Percentiles rank a stretch among this genome's conserved stretches.
Conservation (phyloP, 768 basidiomycete genomes). For the Auricularia cornea region DNA sequence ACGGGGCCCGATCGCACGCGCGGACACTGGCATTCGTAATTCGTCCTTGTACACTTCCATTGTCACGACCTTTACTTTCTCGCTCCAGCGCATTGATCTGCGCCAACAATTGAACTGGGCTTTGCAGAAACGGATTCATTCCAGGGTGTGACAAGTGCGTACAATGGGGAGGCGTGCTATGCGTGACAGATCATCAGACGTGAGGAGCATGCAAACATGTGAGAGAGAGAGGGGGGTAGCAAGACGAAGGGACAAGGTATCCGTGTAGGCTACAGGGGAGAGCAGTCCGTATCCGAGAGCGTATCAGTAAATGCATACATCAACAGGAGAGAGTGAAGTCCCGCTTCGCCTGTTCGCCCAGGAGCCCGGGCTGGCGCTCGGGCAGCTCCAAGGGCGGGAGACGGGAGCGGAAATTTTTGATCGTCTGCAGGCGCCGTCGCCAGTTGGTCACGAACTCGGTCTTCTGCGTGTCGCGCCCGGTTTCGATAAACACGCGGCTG, state of each 20-base stretch:
- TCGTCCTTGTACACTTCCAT: no score
- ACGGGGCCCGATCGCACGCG: no score
- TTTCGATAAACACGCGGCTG: conserved; percentile 71
- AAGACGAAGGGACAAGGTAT: not conserved
- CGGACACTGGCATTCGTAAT: no score
- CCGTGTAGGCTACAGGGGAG: not conserved
- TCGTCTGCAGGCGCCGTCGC: conserved; percentile 70
- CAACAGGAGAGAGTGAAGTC: not conserved
- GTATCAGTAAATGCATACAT: not conserved
- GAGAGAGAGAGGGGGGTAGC: not conserved
- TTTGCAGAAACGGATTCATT: not conserved
- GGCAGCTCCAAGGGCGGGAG: not conserved
- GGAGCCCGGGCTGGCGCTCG: not conserved
- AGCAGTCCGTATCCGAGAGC: not conserved
- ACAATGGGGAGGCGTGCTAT: not conserved
- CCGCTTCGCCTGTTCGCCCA: not conserved
- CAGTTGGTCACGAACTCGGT: conserved; percentile 86
- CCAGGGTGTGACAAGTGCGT: not conserved
- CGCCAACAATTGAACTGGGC: not conserved
- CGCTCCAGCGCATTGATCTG: no score
- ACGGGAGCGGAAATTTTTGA: conserved; percentile 50
- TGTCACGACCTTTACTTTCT: no score
- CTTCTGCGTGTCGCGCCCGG: conserved; percentile 57
- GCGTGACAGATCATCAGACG: not conserved
- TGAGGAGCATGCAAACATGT: not conserved